Base-by-base conservation (phyloP, 352 stramenopile genomes). In the Globisporangium splendens region DNA sequence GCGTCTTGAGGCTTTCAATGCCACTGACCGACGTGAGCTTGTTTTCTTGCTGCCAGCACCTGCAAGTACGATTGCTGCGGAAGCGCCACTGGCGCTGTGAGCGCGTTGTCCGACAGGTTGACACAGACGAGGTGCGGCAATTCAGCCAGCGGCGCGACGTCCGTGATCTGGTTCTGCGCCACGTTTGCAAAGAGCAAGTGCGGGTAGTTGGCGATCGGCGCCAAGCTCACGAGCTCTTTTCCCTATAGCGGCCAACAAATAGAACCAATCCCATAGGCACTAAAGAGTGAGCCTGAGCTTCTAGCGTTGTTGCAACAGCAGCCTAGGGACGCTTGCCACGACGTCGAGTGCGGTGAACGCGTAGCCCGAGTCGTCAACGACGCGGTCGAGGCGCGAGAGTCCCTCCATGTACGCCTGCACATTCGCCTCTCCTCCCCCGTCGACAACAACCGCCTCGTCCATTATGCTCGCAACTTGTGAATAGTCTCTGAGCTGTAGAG, bases 111-210 rank as follows among this genome's bases (percentile, higher is more conserved):
- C 3, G 70, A 73, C 33, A 91, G 56, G 56, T 91, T 77, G 3
- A 75, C 63, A 21, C 56, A 63, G 13, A 91, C 69, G 24, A 93
- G 70, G 58, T 88, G 85, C 54, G 71, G 74, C 14, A 93, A 58
- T 24, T 83, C 75, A 4, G 61, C 59, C 22, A 93, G 65, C 4
- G 76, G 72, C 11, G 69, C 46, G 1, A 69, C 66, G 44, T 93
- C 79, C 10, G 44, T 24, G 43, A 93, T 82, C 43, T 86, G 71
- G 62, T 93, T 93, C 50, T 75, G 73, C 15, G 81, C 63, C 12
- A 89, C 55, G 53, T 91, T 89, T 21, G 91, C 76, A 50, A 84
- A 91, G 38, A 81, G 79, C 43, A 93, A 59, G 47, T 91, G 80
- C 51, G 63, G 58, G 54, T 89, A 93, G 60, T 63, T 70, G 22